A percentile compares a stretch with the other conserved stretches of the same genome.
Conservation (phyloP, 345 rosid genomes). For the Populus tremula region DNA sequence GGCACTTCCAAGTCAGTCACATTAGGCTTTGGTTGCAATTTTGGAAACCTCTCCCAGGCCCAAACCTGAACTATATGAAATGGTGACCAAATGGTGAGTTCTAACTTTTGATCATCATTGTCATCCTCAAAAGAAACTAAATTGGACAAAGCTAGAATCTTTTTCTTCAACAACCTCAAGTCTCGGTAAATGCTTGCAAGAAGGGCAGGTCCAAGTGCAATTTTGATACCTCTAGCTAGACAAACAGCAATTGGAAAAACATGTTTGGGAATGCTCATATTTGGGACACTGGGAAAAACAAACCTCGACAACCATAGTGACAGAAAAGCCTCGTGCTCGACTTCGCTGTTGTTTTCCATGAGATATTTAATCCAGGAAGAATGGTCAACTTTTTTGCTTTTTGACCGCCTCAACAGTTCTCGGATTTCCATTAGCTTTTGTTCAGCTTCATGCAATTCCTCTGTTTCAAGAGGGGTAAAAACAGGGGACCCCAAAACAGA, state of each 20-base stretch:
- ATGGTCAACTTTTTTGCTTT: background rate
- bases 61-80: constrained; percentile 36
- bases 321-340: constrained; percentile 52
- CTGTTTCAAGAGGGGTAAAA: constrained; percentile 6
- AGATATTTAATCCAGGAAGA: constrained; percentile 23
- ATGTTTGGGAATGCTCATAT: background rate
- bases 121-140: background rate
- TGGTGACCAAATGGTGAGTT: constrained; percentile 25
- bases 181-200: constrained; percentile 43
- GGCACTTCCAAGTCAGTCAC: constrained; percentile 30
- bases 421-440: constrained; percentile 22
- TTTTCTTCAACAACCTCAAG: constrained; percentile 27
- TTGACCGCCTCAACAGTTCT: constrained; percentile 4
- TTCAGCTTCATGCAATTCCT: constrained; percentile 3
- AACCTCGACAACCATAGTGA: constrained; percentile 36
- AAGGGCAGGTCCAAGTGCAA: constrained; percentile 50
- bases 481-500: constrained; percentile 41
- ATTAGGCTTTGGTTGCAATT: constrained; percentile 33
- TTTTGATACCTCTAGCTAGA: constrained; percentile 39
- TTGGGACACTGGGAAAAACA: constrained; percentile 21
- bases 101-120: background rate
- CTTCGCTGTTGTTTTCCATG: constrained; percentile 20
- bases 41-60: constrained; percentile 49
- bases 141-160: background rate
- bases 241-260: constrained; percentile 28